Evolutionary conservation across 495 filamentous ascomycete species (phyloP).

Genomic region (Mytilinidion resinicola): DNA sequence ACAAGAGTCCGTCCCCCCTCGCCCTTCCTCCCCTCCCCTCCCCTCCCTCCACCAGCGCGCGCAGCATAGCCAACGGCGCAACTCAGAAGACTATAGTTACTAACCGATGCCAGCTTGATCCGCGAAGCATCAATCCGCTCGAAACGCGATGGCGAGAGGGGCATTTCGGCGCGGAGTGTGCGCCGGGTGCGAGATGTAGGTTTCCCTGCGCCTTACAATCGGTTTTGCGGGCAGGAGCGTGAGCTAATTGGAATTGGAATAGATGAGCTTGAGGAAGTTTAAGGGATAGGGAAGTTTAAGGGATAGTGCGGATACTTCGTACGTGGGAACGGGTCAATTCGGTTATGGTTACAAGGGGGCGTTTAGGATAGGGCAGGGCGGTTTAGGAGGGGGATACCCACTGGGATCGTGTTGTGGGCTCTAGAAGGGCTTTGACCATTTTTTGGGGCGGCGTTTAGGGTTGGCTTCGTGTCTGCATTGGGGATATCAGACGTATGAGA

Average conservation of each 20-base stretch:
- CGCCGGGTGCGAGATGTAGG: conserved; percentile 71
- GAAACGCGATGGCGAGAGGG: conserved; percentile 65
- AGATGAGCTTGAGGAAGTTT: conserved; percentile 42
- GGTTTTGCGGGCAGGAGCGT: neutral
- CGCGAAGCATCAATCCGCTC: conserved; percentile 74
- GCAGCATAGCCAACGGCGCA: neutral
- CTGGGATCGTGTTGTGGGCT: too few relatives aligned
- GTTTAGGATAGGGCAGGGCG: neutral
- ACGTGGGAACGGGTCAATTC: neutral
- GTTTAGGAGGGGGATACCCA: too few relatives aligned
- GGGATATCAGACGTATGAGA: too few relatives aligned
- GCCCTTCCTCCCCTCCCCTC: neutral
- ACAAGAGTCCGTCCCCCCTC: conserved; percentile 58
- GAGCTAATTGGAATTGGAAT: neutral
- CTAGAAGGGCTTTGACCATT: too few relatives aligned
- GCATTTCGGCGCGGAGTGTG: conserved; percentile 65
- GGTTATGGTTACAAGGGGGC: neutral
- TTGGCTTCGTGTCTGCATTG: too few relatives aligned
- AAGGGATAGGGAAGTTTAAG: conserved; percentile 24
- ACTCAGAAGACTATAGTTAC: neutral
- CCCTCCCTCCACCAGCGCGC: neutral
- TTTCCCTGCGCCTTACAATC: neutral
- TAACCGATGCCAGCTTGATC: conserved; percentile 56
- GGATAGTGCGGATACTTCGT: conserved; percentile 10
- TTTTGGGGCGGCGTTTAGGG: too few relatives aligned